These are phyloP conservation scores for Nissolia schottii DNA, from an alignment of 306 rosid species.

Conservation along the genomic window DNA sequence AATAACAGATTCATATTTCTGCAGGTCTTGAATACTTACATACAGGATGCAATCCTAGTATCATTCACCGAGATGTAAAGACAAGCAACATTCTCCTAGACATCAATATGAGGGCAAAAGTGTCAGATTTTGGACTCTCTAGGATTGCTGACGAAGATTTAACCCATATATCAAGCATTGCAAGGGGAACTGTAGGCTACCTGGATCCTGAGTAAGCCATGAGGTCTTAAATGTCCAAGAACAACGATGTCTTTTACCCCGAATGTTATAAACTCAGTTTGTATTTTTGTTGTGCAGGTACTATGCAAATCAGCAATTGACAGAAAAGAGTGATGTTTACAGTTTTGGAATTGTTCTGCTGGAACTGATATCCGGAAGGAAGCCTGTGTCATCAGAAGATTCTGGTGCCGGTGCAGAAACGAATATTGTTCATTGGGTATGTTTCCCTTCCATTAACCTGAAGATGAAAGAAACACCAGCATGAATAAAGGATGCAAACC, in stretches of 20 bases:
- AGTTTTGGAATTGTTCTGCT: constrained; percentile 88
- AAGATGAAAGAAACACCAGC: not conserved
- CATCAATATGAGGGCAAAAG: constrained; percentile 87
- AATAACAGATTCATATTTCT: constrained; percentile 10
- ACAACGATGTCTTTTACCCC: constrained; percentile 5
- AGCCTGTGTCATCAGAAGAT: constrained; percentile 67
- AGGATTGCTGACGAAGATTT: constrained; percentile 80
- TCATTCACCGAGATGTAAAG: constrained; percentile 89
- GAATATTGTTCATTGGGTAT: constrained; percentile 88
- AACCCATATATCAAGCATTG: constrained; percentile 78
- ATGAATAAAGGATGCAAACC: not conserved
- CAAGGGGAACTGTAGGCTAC: constrained; percentile 82
- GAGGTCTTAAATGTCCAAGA: not conserved
- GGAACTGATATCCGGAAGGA: constrained; percentile 81
- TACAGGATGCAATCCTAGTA: constrained; percentile 89
- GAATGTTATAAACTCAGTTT: not conserved
- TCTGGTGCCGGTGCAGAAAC: constrained; percentile 58
- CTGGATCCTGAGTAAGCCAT: constrained; percentile 86
- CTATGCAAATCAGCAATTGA: constrained; percentile 81
- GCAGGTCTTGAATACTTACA: constrained; percentile 85
- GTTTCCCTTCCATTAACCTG: constrained; percentile 14
- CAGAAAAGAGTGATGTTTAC: constrained; percentile 84
- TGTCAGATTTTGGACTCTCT: constrained; percentile 87
- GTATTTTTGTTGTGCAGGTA: constrained; percentile 45
- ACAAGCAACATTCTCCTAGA: constrained; percentile 81